These are phyloP conservation scores for Schizochytrium sp. DNA, from an alignment of 108 stramenopile genomes.

Conservation along the genomic window DNA sequence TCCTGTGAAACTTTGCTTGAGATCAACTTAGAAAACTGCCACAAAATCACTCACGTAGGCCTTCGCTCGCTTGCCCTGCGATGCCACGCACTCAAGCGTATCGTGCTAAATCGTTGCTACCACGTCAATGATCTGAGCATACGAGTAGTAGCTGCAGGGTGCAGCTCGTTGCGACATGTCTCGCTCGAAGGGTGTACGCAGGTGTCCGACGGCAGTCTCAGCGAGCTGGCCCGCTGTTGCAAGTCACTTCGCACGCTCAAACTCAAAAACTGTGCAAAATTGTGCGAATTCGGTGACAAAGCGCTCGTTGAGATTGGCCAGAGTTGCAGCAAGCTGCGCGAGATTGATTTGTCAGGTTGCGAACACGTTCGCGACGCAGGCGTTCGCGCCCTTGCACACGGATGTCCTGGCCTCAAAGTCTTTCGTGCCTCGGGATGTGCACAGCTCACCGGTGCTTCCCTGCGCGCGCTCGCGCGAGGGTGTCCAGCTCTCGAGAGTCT, in stretches of 20 bases:
- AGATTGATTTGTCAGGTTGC: background rate
- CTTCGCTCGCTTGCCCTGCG: background rate
- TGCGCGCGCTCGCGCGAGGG: background rate
- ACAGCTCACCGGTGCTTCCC: background rate
- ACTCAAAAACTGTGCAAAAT: background rate
- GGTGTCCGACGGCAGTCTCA: background rate
- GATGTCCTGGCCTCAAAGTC: background rate
- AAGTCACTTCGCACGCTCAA: background rate
- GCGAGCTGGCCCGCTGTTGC: conserved; percentile 4
- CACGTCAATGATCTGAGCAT: background rate
- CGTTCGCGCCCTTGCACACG: background rate
- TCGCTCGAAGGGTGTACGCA: background rate
- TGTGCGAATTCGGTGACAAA: background rate
- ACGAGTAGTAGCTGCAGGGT: background rate
- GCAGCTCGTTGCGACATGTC: background rate
- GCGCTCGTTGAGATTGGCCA: background rate
- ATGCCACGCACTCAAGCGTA: background rate
- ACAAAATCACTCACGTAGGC: conserved; percentile 2
- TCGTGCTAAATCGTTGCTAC: background rate
- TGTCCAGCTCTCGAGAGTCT: background rate
- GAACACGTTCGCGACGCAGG: background rate
- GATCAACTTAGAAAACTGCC: background rate
- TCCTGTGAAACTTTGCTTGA: background rate
- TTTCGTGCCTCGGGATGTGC: background rate
- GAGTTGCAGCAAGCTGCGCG: background rate